Evolutionary conservation across 2,329 filamentous ascomycete species (phyloP).

Genomic region (Calonectria ilicicola): DNA sequence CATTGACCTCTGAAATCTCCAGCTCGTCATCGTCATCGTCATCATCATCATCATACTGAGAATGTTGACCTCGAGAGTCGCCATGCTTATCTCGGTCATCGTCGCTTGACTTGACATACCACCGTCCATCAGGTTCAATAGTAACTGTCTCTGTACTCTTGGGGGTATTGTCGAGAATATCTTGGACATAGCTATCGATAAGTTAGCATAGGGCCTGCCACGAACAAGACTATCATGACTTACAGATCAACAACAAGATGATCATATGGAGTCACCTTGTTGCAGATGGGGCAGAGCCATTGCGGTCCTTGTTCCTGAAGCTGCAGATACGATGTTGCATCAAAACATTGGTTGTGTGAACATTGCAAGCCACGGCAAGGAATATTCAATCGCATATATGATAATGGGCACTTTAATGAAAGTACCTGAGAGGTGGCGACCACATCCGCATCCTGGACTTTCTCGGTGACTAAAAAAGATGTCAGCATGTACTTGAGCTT

Average conservation of each 20-base stretch:
- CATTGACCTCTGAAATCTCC: slow-evolving; percentile 59
- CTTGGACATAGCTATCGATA: slow-evolving; percentile 78
- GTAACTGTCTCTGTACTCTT: slow-evolving; percentile 84
- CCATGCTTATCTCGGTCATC: slow-evolving; percentile 42
- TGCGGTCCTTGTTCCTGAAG: slow-evolving; percentile 96
- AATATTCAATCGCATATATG: slow-evolving; percentile 82
- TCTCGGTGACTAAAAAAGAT: slow-evolving; percentile 73
- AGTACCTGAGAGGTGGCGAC: slow-evolving; percentile 89
- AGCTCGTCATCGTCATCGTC: slow-evolving; percentile 64
- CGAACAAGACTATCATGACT: slow-evolving; percentile 45
- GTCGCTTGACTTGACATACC: slow-evolving; percentile 63
- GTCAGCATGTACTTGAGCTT: slow-evolving; percentile 32
- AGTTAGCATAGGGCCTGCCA: background rate
- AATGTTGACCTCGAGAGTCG: slow-evolving; percentile 10
- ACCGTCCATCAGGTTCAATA: slow-evolving; percentile 87
- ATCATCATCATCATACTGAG: slow-evolving; percentile 51
- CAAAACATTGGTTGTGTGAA: slow-evolving; percentile 94
- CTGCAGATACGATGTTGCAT: slow-evolving; percentile 91
- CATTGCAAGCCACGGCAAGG: slow-evolving; percentile 86
- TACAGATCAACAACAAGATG: slow-evolving; percentile 89
- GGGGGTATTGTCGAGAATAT: slow-evolving; percentile 83
- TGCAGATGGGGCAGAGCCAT: slow-evolving; percentile 96
- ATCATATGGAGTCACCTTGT: slow-evolving; percentile 83
- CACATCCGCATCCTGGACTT: slow-evolving; percentile 89
- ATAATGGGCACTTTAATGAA: slow-evolving; percentile 92